phyloP scores from a whole-genome alignment of 768 basidiomycete genomes.

The Astraeus odoratus region DNA sequence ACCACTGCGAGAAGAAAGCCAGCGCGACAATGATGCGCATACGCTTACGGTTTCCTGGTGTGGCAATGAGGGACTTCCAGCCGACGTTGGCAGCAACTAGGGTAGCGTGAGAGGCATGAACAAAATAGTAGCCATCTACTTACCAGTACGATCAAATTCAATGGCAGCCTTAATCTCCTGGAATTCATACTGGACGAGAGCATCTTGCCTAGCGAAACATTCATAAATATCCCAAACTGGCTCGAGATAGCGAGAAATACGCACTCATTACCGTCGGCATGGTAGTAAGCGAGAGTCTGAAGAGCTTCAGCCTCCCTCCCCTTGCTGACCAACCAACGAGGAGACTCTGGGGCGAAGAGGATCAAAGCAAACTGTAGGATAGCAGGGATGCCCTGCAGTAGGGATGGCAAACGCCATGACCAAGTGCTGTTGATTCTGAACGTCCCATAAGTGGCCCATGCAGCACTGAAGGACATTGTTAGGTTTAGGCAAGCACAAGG shows the following conservation, averaged over 20 bases:
- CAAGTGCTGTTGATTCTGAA: constrained; percentile 61
- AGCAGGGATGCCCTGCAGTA: constrained; percentile 65
- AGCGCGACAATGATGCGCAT: no score
- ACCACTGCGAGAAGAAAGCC: no score
- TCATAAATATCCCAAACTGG: no score
- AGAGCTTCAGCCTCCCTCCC: constrained; percentile 67
- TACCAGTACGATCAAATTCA: no score
- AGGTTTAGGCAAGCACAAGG: not conserved
- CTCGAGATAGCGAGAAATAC: no score
- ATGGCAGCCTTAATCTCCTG: no score
- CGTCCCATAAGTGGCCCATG: constrained; percentile 83
- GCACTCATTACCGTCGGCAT: no score
- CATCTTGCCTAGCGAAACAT: no score
- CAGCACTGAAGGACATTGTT: constrained; percentile 38
- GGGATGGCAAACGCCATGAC: constrained; percentile 80
- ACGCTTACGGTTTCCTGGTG: no score
- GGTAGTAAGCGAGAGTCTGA: constrained; percentile 68
- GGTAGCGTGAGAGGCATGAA: not conserved
- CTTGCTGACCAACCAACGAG: constrained; percentile 75
- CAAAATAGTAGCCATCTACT: not conserved
- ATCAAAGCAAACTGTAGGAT: constrained; percentile 59
- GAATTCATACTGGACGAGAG: no score
- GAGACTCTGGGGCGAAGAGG: constrained; percentile 74
- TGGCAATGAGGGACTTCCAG: no score
- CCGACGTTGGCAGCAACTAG: no score